Evolutionary conservation across 2,329 filamentous ascomycete species (phyloP).

Genomic region (Apiospora saccharicola): DNA sequence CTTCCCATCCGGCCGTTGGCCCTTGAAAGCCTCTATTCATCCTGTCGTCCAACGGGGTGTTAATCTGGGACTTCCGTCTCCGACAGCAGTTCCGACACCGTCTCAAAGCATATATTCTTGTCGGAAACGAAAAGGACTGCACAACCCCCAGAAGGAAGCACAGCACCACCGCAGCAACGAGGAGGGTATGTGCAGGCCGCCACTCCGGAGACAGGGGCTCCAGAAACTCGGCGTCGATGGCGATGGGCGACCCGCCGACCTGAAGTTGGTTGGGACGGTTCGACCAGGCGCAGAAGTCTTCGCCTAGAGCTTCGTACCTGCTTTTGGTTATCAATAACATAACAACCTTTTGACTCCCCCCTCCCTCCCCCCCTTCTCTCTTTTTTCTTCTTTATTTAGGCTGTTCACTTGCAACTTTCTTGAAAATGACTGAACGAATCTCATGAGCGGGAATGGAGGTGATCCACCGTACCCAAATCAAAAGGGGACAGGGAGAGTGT

Average conservation of each 20-base stretch:
- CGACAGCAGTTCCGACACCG: background rate
- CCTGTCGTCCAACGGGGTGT: background rate
- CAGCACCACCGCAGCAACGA: conserved; percentile 17
- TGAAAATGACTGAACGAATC: too few relatives aligned
- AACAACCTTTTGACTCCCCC: background rate
- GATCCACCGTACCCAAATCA: background rate
- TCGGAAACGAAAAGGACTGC: background rate
- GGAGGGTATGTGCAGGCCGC: conserved; percentile 18
- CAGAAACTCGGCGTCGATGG: conserved; percentile 26
- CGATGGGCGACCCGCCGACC: conserved; percentile 21
- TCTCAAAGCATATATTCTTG: background rate
- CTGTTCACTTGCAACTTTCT: too few relatives aligned
- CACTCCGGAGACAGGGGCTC: conserved; percentile 23
- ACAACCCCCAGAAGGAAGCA: background rate
- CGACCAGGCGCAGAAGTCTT: conserved; percentile 28
- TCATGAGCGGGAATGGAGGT: background rate
- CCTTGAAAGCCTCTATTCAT: too few relatives aligned
- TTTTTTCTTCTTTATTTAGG: too few relatives aligned
- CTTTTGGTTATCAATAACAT: background rate
- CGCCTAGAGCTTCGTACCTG: conserved; percentile 25
- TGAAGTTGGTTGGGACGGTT: conserved; percentile 17
- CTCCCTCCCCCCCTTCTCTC: too few relatives aligned
- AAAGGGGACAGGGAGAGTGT: background rate
- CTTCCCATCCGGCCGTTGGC: background rate
- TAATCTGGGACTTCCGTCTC: background rate